These are phyloP conservation scores for Colletotrichum truncatum DNA, from an alignment of 2,329 filamentous ascomycete species.

Conservation along the genomic window DNA sequence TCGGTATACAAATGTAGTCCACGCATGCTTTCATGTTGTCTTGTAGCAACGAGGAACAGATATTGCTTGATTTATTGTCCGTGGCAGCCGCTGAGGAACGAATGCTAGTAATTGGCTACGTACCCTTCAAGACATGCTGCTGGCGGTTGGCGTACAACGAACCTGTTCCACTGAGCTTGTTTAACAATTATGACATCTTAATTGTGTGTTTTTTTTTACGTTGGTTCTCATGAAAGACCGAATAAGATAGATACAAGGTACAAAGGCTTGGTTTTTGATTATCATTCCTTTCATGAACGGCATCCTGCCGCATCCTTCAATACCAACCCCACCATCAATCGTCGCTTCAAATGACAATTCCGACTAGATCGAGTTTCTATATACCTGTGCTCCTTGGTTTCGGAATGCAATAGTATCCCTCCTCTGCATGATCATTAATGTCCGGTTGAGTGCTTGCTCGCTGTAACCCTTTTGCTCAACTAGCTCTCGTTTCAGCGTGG, in stretches of 20 bases:
- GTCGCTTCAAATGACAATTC: neutral
- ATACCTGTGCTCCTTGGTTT: slow-evolving; percentile 79
- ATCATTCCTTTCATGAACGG: slow-evolving; percentile 27
- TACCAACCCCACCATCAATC: neutral
- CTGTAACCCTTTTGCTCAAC: slow-evolving; percentile 91
- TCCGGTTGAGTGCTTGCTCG: slow-evolving; percentile 85
- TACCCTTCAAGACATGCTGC: too few relatives aligned
- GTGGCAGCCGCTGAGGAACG: too few relatives aligned
- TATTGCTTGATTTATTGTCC: too few relatives aligned
- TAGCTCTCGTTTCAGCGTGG: slow-evolving; percentile 88
- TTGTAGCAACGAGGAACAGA: too few relatives aligned
- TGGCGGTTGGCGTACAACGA: too few relatives aligned
- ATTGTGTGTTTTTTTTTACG: too few relatives aligned
- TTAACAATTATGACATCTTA: too few relatives aligned
- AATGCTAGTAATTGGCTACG: too few relatives aligned
- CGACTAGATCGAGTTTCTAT: slow-evolving; percentile 72
- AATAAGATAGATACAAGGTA: neutral
- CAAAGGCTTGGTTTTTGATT: slow-evolving; percentile 12
- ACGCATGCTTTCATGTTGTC: too few relatives aligned
- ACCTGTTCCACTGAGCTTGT: too few relatives aligned
- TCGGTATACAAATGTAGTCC: too few relatives aligned
- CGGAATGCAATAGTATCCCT: slow-evolving; percentile 87
- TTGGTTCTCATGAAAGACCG: neutral
- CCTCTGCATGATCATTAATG: slow-evolving; percentile 85
- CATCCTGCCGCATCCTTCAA: slow-evolving; percentile 2